Conservation (phyloP, 768 basidiomycete genomes). For the Phaeotremella fagi region DNA sequence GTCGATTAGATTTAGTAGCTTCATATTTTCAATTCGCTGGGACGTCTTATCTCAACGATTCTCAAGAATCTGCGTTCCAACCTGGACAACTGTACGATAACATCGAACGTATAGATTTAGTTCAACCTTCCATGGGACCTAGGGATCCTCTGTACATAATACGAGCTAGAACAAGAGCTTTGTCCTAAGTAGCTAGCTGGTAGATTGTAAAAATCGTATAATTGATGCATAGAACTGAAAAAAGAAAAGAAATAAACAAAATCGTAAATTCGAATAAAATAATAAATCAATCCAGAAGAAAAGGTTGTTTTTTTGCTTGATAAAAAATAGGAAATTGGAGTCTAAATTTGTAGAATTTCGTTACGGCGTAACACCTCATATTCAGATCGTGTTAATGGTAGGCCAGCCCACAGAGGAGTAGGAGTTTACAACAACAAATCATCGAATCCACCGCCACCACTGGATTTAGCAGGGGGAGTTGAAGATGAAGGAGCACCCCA, state of each 20-base stretch:
- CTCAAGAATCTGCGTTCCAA: neutral
- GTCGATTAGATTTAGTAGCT: neutral
- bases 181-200: no score
- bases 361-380: no score
- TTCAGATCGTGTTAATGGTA: no score
- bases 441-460: slow-evolving; percentile 18
- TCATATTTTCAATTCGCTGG: neutral
- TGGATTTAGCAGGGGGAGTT: slow-evolving; percentile 1
- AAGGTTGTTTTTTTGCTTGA: no score
- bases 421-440: no score
- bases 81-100: neutral
- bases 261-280: no score
- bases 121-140: neutral
- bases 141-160: neutral
- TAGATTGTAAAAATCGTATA: neutral
- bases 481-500: slow-evolving; percentile 57
- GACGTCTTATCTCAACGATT: neutral
- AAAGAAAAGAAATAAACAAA: neutral
- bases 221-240: neutral
- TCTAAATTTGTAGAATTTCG: no score
- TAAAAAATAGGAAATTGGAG: no score
- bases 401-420: no score
- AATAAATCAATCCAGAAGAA: no score
- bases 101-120: neutral
- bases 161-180: neutral